phyloP scores from a whole-genome alignment of 1,139 yeast species.

The Citeromyces siamensis region DNA sequence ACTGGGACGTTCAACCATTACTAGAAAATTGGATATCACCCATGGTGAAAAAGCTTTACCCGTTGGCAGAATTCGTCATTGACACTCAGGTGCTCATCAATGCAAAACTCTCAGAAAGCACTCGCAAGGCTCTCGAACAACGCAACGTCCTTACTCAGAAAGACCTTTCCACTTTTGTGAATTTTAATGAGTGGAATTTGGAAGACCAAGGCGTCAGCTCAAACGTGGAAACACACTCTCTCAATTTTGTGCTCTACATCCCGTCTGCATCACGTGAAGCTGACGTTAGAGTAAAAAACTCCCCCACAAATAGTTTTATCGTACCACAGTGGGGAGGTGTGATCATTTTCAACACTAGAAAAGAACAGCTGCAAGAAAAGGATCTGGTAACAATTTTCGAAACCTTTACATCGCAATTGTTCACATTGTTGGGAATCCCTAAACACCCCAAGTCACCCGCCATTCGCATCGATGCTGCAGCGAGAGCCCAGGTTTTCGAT shows the following conservation, averaged over 20 bases:
- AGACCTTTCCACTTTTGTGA: constrained; percentile 59
- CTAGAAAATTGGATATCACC: constrained; percentile 23
- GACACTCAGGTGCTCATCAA: constrained; percentile 75
- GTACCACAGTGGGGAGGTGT: constrained; percentile 92
- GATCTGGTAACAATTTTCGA: constrained; percentile 52
- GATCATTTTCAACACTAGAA: constrained; percentile 29
- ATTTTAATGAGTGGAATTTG: constrained; percentile 70
- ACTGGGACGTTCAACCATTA: constrained; percentile 39
- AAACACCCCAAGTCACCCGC: constrained; percentile 38
- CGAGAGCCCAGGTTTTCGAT: constrained; percentile 41
- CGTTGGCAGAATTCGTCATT: constrained; percentile 57
- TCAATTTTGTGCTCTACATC: constrained; percentile 57
- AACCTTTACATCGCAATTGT: constrained; percentile 62
- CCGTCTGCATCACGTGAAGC: constrained; percentile 26
- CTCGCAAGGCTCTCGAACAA: constrained; percentile 14
- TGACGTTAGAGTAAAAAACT: constrained; percentile 28
- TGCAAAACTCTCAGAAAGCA: constrained; percentile 12
- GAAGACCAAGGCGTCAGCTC: constrained; percentile 22
- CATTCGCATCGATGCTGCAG: constrained; percentile 53
- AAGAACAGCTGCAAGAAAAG: constrained; percentile 22
- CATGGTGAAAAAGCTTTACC: constrained; percentile 27
- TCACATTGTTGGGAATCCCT: constrained; percentile 63
- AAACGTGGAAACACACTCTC: constrained; percentile 39
- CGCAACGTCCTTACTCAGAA: constrained; percentile 24
- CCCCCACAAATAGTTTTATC: constrained; percentile 53